phyloP scores from a whole-genome alignment of 73 alveolate species.

The Paraurostyla sp. region DNA sequence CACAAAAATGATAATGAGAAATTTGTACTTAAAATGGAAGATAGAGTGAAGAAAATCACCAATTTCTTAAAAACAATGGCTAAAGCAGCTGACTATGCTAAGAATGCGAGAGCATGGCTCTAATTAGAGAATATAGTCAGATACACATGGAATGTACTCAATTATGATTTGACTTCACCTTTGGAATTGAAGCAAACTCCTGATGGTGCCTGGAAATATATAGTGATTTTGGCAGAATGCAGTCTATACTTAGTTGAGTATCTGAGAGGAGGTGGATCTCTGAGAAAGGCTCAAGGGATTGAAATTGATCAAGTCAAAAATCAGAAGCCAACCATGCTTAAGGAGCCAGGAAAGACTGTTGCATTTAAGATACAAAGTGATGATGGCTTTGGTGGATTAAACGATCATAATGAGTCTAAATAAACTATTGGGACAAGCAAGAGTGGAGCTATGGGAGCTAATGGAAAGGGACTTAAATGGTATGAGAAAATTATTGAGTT shows the following conservation, averaged over 20 bases:
- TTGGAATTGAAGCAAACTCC: slow-evolving; percentile 60
- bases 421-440: slow-evolving; percentile 41
- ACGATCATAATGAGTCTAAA: slow-evolving; percentile 26
- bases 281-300: not conserved
- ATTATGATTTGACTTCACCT: slow-evolving; percentile 70
- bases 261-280: slow-evolving; percentile 49
- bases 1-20: slow-evolving; percentile 46
- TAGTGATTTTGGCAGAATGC: slow-evolving; percentile 65
- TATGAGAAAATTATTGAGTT: slow-evolving; percentile 52
- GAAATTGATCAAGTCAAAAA: slow-evolving; percentile 55
- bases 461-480: slow-evolving; percentile 51
- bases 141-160: slow-evolving; percentile 72
- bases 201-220: slow-evolving; percentile 65
- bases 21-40: slow-evolving; percentile 39
- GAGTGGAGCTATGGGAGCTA: slow-evolving; percentile 35
- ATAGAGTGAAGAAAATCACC: slow-evolving; percentile 54
- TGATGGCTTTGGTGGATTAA: slow-evolving; percentile 16
- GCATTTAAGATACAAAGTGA: slow-evolving; percentile 50
- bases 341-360: slow-evolving; percentile 49
- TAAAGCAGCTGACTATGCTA: slow-evolving; percentile 71
- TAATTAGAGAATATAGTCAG: slow-evolving; percentile 73
- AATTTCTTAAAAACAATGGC: slow-evolving; percentile 50
- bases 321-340: slow-evolving; percentile 6
- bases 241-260: slow-evolving; percentile 52
- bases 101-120: slow-evolving; percentile 69